A percentile compares a stretch with the other conserved stretches of the same genome.
phyloP scores from a whole-genome alignment of 495 filamentous ascomycete species.

The Hyaloscypha hepaticicola region DNA sequence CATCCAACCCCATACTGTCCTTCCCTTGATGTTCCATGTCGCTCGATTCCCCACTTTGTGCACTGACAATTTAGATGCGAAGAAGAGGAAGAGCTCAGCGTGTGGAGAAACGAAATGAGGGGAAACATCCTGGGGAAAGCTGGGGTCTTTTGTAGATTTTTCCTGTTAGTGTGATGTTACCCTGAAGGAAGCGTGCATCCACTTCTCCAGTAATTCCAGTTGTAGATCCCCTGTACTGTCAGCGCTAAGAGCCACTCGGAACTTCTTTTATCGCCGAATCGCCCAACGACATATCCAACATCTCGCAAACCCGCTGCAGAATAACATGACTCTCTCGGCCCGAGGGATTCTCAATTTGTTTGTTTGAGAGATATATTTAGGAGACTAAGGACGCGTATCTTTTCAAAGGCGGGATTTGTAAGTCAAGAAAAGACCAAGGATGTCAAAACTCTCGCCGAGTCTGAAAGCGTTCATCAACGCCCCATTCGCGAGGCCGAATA shows the following conservation, averaged over 20 bases:
- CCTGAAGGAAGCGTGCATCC: constrained; percentile 2
- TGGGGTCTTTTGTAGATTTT: constrained; percentile 1
- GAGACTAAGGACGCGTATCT: not conserved
- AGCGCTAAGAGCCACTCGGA: not conserved
- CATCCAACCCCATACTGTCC: not conserved
- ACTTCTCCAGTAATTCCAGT: not conserved
- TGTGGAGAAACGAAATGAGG: constrained; percentile 15
- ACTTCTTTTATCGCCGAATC: not conserved
- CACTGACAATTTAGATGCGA: too few relatives aligned
- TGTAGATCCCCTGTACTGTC: not conserved
- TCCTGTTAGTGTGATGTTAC: constrained; percentile 2
- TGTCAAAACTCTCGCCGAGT: constrained; percentile 66
- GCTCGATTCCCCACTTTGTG: not conserved
- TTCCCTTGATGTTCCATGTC: not conserved
- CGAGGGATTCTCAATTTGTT: not conserved
- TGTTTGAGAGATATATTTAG: not conserved
- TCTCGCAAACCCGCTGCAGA: not conserved
- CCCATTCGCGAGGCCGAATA: constrained; percentile 62
- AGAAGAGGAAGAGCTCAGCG: not conserved
- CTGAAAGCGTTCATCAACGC: constrained; percentile 74
- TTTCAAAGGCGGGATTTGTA: not conserved
- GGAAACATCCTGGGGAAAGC: constrained; percentile 23
- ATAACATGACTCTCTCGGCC: not conserved
- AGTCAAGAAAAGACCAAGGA: constrained; percentile 29
- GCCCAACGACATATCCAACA: not conserved